Base-by-base conservation (phyloP, 805 yeast genomes). In the Lipomyces orientalis region DNA sequence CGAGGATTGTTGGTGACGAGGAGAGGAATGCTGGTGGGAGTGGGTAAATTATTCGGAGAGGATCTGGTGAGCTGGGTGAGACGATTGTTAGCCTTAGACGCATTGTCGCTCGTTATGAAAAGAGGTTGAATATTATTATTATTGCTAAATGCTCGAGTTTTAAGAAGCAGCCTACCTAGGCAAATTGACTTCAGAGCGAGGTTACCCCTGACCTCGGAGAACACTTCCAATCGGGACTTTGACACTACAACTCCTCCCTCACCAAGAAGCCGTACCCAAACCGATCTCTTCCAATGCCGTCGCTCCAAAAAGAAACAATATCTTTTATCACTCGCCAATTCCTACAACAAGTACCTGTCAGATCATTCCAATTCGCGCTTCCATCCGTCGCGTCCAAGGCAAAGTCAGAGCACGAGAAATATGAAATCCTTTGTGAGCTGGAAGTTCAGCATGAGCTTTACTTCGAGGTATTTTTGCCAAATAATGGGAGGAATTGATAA, bases 311-410 rank as follows among this genome's bases (percentile, higher is more conserved):
- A 16, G 49, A 43, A n/a, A 61, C 65, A 31, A 19, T 62, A 33
- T 54, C 64, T 4, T 31, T 59, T 10, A 39, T 68, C 49, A 52
- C 57, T 14, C 64, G 71, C 9, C 71, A 68, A 54, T 66, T 65
- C 51, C 54, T 62, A n/a, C 71, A 68, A 51, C 62, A 49, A 1
- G 71, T 68, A 19, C 64, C 69, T 16, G 64, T 58, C 7, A 12
- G n/a, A 9, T 52, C 39, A 56, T 68, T 68, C 59, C 55, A 31
- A 35, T 62, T 61, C 33, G 59, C 61, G 25, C 51, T 64, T 16
- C 35, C 63, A 34, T 35, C 57, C 22, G 31, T 33, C 12, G 6
- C 33, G 25, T 46, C 58, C 31, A 5, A 2, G 16, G 60, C 35
- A 16, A 22, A 33, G 51, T 25, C 16, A 4, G 52, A 14, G 37